phyloP scores from a whole-genome alignment of 768 basidiomycete species.

The Gautieria morchelliformis region DNA sequence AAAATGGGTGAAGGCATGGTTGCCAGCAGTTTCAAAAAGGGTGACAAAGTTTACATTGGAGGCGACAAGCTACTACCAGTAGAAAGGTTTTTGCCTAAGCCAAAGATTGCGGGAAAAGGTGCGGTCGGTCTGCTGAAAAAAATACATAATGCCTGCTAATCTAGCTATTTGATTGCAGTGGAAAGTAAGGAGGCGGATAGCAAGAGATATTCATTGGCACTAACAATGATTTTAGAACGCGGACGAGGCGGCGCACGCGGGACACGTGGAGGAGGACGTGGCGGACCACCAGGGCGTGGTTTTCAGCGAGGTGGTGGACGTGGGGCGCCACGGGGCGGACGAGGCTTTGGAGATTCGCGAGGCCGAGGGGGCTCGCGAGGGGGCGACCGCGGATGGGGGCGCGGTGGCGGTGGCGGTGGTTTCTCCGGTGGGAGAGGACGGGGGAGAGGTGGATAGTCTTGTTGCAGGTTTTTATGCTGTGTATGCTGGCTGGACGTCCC shows the following conservation, averaged over 20 bases:
- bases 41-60: slow-evolving; percentile 96
- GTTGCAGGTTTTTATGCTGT: too few relatives aligned
- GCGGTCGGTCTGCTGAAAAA: slow-evolving; percentile 9
- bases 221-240: slow-evolving; percentile 23
- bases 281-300: slow-evolving; percentile 21
- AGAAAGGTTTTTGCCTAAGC: slow-evolving; percentile 94
- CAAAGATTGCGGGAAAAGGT: slow-evolving; percentile 63
- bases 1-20: slow-evolving; percentile 97
- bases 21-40: slow-evolving; percentile 90
- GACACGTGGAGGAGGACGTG: slow-evolving; percentile 18
- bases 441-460: slow-evolving; percentile 29
- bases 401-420: slow-evolving; percentile 37
- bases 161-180: slow-evolving; percentile 10
- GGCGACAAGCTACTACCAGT: slow-evolving; percentile 96
- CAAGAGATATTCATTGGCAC: too few relatives aligned
- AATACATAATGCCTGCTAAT: background rate
- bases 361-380: slow-evolving; percentile 10
- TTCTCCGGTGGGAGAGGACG: slow-evolving; percentile 31
- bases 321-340: slow-evolving; percentile 26
- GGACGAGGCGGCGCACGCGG: slow-evolving; percentile 30
- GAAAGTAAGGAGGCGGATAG: slow-evolving; percentile 15
- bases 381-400: slow-evolving; percentile 18
- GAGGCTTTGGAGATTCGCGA: slow-evolving; percentile 9
- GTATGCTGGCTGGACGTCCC: too few relatives aligned
- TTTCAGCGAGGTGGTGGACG: slow-evolving; percentile 26